Evolutionary conservation across 768 basidiomycete genomes (phyloP), one percentile per base, ranked within the genome.

Genomic region (Collybiopsis confluens): DNA sequence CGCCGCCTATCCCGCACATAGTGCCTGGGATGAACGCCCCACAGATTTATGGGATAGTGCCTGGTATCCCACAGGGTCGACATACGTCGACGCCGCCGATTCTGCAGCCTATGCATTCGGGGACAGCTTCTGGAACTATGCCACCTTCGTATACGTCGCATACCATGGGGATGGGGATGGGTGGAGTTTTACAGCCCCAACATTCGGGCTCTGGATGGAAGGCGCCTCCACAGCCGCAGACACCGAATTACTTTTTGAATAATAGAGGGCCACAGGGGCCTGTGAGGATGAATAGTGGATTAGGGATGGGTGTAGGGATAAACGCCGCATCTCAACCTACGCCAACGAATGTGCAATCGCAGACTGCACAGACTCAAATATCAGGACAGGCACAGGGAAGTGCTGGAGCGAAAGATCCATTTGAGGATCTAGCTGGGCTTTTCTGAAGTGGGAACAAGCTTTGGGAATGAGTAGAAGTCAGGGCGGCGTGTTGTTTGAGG

Each of bases 391-490:
- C 64, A 36, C 65, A 67, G 9, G 43, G 70, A 58, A 60, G 65
- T 41, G 76, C 79, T 57, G 74, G 13, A 24, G 44, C 70, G 54
- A 92, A 89, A 65, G 90, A 92, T 67, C 90, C 91, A 38, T 92
- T 92, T 62, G 88, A 89, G 5, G 90, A 92, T 69, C 73, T 92
- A 33, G 89, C 78, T 2, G 85, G 85, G 18, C 68, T 92, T 52
- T 91, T 92, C 65, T 92, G 63, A 26, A 2, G 9, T 35, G 3
- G 26, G n/a, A n/a, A n/a, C n/a, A n/a, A n/a, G n/a, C n/a, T 45
- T 18, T 45, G 5, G 30, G 30, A 33, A 33, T 33, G 30, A n/a
- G n/a, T n/a, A n/a, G n/a, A n/a, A n/a, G n/a, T n/a, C n/a, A n/a
- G n/a, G n/a, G n/a, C n/a, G n/a, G n/a, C n/a, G n/a, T n/a, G n/a